Evolutionary conservation across 352 stramenopile genomes (phyloP), one percentile per base, ranked within the genome.

Genomic region (Phytophthora meadii): DNA sequence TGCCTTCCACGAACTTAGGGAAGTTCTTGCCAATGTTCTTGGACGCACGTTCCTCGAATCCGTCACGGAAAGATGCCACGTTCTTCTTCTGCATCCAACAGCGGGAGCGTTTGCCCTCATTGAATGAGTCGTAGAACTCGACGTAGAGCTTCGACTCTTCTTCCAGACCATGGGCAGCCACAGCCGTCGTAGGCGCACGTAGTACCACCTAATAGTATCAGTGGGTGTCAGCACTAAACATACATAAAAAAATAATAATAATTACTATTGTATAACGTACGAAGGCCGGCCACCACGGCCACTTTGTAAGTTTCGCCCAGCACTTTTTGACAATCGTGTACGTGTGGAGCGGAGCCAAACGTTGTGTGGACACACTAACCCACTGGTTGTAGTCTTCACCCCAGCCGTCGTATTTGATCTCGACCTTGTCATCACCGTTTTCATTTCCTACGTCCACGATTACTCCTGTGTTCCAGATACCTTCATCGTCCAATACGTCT

Each of bases 71-170:
- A 8, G 82, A 79, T 49, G 69, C 71, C 36, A 93, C 78, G 34
- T 87, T 89, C 57, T 90, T 93, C 62, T 89, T 89, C 67, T 92
- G 81, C 81, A 93, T 91, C 84, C 84, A 93, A 70, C 84, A 93
- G 25, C 82, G 81, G 25, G 82, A 89, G 49, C 84, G 84, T 62
- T 90, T 92, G 45, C 76, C 71, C 27, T 88, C 82, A 19, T 87
- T 74, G 59, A 89, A 93, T 66, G 84, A 87, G 63, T 93, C 84
- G 41, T 86, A 92, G 61, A 93, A 93, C 76, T 93, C 84, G 40
- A 93, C 81, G 61, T 90, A 92, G 22, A 93, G 68, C 63, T 93
- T 93, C 27, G 74, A 88, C 65, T 93, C 84, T 25, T 81, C 61
- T 39, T 90, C 78, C 0, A 93, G 70, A 5, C 77, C 77, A 7